A percentile compares a stretch with the other conserved stretches of the same genome.
These are phyloP conservation scores for Aspergillus cristatus DNA, from an alignment of 495 filamentous ascomycete species.

Conservation along the genomic window DNA sequence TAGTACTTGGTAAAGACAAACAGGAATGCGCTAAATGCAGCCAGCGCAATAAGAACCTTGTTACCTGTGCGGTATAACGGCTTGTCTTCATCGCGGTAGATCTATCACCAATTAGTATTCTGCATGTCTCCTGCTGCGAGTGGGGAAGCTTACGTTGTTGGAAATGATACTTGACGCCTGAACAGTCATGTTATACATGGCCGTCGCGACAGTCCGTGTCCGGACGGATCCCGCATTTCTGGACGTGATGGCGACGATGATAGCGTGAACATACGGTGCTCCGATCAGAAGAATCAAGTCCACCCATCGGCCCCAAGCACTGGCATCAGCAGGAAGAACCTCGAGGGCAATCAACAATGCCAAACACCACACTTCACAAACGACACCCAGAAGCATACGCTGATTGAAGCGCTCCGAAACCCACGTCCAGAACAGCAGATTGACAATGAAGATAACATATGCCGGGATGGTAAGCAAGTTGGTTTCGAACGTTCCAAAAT, in stretches of 20 bases:
- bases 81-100: conserved; percentile 57
- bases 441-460: conserved; percentile 39
- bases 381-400: conserved; percentile 42
- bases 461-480: conserved; percentile 62
- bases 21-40: conserved; percentile 43
- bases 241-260: conserved; percentile 58
- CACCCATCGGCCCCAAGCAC: conserved; percentile 44
- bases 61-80: conserved; percentile 61
- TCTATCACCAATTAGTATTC: conserved; percentile 16
- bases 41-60: conserved; percentile 49
- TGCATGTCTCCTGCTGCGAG: no score
- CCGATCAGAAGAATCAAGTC: conserved; percentile 44
- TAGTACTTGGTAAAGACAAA: conserved; percentile 51
- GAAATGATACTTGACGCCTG: conserved; percentile 55
- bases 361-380: conserved; percentile 47
- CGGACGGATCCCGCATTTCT: conserved; percentile 60
- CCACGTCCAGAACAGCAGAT: conserved; percentile 40
- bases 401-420: conserved; percentile 45
- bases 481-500: conserved; percentile 57
- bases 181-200: conserved; percentile 68
- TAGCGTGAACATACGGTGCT: conserved; percentile 55
- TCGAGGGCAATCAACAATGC: conserved; percentile 44
- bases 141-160: conserved; percentile 42
- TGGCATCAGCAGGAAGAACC: conserved; percentile 22
- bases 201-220: conserved; percentile 53